Evolutionary conservation across 441 rosid species (phyloP).

Genomic region (Bruguiera hainesii): DNA sequence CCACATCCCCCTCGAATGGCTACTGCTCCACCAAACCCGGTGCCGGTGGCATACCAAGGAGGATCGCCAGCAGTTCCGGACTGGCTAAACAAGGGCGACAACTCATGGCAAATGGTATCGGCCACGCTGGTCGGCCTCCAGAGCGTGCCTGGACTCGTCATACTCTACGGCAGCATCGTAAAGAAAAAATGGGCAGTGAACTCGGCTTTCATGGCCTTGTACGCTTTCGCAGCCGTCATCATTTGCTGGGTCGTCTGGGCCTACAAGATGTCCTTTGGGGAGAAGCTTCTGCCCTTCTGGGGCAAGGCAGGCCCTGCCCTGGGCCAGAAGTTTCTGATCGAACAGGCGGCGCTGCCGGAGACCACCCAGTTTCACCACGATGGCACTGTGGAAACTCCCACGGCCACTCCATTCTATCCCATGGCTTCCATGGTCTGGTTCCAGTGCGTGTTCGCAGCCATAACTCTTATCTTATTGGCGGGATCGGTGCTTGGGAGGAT

Average conservation of each 20-base stretch:
- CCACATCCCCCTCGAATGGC: background rate
- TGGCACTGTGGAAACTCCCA: slow-evolving; percentile 26
- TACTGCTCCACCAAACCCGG: slow-evolving; percentile 27
- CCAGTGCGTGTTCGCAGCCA: slow-evolving; percentile 56
- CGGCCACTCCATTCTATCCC: slow-evolving; percentile 36
- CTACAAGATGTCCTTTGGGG: slow-evolving; percentile 59
- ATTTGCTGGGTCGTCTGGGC: slow-evolving; percentile 62
- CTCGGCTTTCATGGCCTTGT: slow-evolving; percentile 69
- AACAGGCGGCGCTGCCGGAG: slow-evolving; percentile 35
- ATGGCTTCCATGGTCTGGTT: slow-evolving; percentile 70
- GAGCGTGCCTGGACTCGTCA: slow-evolving; percentile 59
- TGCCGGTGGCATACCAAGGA: slow-evolving; percentile 44
- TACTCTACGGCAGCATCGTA: slow-evolving; percentile 62
- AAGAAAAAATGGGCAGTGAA: slow-evolving; percentile 68
- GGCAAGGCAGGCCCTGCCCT: slow-evolving; percentile 61
- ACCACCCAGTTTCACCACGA: slow-evolving; percentile 28
- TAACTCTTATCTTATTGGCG: slow-evolving; percentile 42
- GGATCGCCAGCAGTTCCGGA: slow-evolving; percentile 38
- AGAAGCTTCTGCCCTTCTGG: slow-evolving; percentile 54
- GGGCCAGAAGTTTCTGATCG: slow-evolving; percentile 51
- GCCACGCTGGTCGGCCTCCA: slow-evolving; percentile 62
- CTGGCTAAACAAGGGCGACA: slow-evolving; percentile 67
- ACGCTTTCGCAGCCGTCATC: slow-evolving; percentile 57
- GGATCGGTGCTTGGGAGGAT: slow-evolving; percentile 63
- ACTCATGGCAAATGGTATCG: slow-evolving; percentile 61